Percentiles rank a stretch among this genome's conserved stretches.
phyloP scores from a whole-genome alignment of 805 yeast genomes.

The Ogataea chonburiensis region DNA sequence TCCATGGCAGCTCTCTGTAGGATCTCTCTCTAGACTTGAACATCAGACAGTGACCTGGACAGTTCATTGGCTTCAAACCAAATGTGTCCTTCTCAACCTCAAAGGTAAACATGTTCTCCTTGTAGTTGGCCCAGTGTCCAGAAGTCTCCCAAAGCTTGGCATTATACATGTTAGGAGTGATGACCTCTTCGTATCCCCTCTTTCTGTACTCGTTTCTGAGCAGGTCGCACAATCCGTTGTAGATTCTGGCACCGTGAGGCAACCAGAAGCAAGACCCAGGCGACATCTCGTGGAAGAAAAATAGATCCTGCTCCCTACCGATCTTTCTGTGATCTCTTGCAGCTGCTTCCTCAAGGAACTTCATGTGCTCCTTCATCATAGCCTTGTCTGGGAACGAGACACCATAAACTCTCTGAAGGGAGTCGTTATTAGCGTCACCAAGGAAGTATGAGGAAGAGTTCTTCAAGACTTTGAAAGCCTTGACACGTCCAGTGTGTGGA shows the following conservation, averaged over 20 bases:
- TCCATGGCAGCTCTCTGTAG: constrained; percentile 96
- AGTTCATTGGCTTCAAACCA: constrained; percentile 94
- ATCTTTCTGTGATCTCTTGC: constrained; percentile 94
- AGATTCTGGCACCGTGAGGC: constrained; percentile 98
- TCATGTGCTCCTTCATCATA: constrained; percentile 89
- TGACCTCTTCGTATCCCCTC: constrained; percentile 97
- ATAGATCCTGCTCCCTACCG: constrained; percentile 95
- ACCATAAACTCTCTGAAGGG: constrained; percentile 96
- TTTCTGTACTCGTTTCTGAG: constrained; percentile 81
- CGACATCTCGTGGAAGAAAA: constrained; percentile 92
- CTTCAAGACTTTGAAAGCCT: constrained; percentile 89
- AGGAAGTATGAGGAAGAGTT: constrained; percentile 95
- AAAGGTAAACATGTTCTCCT: constrained; percentile 95
- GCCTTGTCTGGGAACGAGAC: constrained; percentile 98
- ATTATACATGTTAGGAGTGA: constrained; percentile 98
- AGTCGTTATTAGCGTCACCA: constrained; percentile 90
- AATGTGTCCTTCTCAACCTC: constrained; percentile 94
- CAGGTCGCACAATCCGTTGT: constrained; percentile 79
- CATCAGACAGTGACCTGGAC: constrained; percentile 91
- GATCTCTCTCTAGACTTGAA: constrained; percentile 92
- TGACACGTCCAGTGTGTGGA: constrained; percentile 95
- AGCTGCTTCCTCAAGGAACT: constrained; percentile 94
- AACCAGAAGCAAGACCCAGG: constrained; percentile 99
- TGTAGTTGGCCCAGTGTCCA: constrained; percentile 98
- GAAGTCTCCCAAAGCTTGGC: constrained; percentile 97